Base-by-base conservation (phyloP, 225 moss, liverwort and hornwort genomes). In the Physcomitrellopsis africana region DNA sequence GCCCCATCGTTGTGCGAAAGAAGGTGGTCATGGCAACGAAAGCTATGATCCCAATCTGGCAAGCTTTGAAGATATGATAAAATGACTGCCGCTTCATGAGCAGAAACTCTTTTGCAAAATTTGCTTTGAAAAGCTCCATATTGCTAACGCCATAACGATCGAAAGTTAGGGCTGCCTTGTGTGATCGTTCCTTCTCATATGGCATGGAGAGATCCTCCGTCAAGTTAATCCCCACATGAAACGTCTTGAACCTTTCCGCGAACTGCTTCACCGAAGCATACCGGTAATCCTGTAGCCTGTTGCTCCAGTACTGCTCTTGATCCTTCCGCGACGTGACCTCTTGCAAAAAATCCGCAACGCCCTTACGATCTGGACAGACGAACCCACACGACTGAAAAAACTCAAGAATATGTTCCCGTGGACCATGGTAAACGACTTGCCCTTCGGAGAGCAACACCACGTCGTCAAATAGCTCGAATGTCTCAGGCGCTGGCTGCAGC, bases 381-480 rank as follows among this genome's bases (percentile, higher is more conserved):
- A 88, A 93, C 14, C 92, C 92, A 67, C 85, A 89, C 19, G 75
- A 74, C 59, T 83, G 81, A 51, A 93, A 93, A 65, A 93, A 90
- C n/a, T 76, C 83, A 3, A 93, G 71, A 48, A 90, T 76, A 41
- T 82, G 54, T 17, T 85, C 81, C 9, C 85, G 73, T n/a, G 92
- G 90, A 15, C 92, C 92, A 53, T 90, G 92, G 66, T 86, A 93
- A 22, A 70, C 88, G 69, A 93, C 70, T 64, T 86, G 85, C 41
- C 92, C 92, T 69, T 93, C 92, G 17, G 92, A 85, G 51, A 93
- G 83, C 69, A 93, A 65, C 48, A 90, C 75, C 14, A 93, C 75
- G 55, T 93, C 92, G 48, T 93, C 92, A 29, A 93, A 93, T 41
- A 93, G 88, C 57, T 93, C 78, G 45, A 84, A 93, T 4, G 90